These are phyloP conservation scores for Ampelomyces quisqualis DNA, from an alignment of 2,329 filamentous ascomycete genomes.

Conservation along the genomic window DNA sequence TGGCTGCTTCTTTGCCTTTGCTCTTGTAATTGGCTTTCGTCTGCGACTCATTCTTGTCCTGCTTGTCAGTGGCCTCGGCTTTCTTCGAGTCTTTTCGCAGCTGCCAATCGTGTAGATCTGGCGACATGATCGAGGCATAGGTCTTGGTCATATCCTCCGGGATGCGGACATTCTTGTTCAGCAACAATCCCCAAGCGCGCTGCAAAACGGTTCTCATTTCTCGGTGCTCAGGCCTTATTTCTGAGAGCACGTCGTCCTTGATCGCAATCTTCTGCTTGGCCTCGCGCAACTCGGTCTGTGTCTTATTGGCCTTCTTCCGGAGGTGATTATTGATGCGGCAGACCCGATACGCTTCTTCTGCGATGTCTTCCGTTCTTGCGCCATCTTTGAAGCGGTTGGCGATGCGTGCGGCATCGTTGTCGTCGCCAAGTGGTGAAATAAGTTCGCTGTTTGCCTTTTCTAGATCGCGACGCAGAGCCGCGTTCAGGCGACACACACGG, in stretches of 20 bases:
- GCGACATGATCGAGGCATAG: not conserved
- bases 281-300: not conserved
- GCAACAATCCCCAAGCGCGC: slow-evolving; percentile 1
- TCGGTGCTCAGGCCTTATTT: slow-evolving; percentile 2
- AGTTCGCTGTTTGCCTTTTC: not conserved
- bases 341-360: slow-evolving; percentile 6
- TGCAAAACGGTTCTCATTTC: slow-evolving; percentile 2
- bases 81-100: not conserved
- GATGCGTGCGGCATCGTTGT: slow-evolving; percentile 4
- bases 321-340: slow-evolving; percentile 6
- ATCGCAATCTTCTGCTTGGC: slow-evolving; percentile 1
- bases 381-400: slow-evolving; percentile 1
- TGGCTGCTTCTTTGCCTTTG: not conserved
- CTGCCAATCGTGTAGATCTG: slow-evolving; percentile 3
- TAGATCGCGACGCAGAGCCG: not conserved
- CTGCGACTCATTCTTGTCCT: not conserved
- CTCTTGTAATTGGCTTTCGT: too few relatives aligned
- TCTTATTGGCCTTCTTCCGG: not conserved
- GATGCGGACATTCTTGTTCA: slow-evolving; percentile 3
- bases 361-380: not conserved
- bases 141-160: slow-evolving; percentile 4
- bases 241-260: slow-evolving; percentile 4
- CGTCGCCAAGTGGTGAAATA: not conserved
- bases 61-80: not conserved
- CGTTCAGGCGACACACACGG: not conserved